These are phyloP conservation scores for Corniculantispora saksenae DNA, from an alignment of 2,329 filamentous ascomycete genomes.

Conservation along the genomic window DNA sequence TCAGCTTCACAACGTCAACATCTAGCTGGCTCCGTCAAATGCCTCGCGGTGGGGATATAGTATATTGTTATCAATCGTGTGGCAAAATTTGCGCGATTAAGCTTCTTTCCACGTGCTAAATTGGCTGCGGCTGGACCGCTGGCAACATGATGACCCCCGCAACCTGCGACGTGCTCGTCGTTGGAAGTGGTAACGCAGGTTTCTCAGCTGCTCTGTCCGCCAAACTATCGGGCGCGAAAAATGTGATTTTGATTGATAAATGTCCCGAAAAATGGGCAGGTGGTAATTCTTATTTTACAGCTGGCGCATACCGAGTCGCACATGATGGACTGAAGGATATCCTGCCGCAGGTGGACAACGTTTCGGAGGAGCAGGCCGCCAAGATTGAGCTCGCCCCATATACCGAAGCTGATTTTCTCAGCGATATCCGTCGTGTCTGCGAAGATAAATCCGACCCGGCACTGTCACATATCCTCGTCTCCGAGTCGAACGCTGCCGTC, in stretches of 20 bases:
- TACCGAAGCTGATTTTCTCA: constrained; percentile 51
- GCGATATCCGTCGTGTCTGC: constrained; percentile 60
- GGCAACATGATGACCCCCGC: constrained; percentile 3
- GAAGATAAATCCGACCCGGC: constrained; percentile 51
- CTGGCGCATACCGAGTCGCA: constrained; percentile 61
- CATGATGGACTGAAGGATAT: constrained; percentile 58
- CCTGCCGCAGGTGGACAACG: constrained; percentile 63
- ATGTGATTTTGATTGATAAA: constrained; percentile 61
- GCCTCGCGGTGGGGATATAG: background rate
- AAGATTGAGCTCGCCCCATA: constrained; percentile 62
- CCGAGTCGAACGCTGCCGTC: constrained; percentile 50
- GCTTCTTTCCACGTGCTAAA: background rate
- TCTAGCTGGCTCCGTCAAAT: background rate
- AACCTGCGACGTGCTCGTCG: constrained; percentile 47
- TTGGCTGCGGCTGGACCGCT: background rate
- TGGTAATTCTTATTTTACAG: constrained; percentile 66
- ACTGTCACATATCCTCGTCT: constrained; percentile 51
- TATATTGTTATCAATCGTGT: too few relatives aligned
- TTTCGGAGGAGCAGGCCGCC: constrained; percentile 43
- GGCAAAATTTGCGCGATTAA: constrained; percentile 4
- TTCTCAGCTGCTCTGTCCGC: constrained; percentile 62
- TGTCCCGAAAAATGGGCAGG: constrained; percentile 59
- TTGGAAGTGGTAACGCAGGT: constrained; percentile 66
- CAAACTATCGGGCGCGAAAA: constrained; percentile 43
- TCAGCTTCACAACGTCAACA: background rate